Evolutionary conservation across 2,329 filamentous ascomycete genomes (phyloP).

Genomic region (Pseudocercospora crystallina): DNA sequence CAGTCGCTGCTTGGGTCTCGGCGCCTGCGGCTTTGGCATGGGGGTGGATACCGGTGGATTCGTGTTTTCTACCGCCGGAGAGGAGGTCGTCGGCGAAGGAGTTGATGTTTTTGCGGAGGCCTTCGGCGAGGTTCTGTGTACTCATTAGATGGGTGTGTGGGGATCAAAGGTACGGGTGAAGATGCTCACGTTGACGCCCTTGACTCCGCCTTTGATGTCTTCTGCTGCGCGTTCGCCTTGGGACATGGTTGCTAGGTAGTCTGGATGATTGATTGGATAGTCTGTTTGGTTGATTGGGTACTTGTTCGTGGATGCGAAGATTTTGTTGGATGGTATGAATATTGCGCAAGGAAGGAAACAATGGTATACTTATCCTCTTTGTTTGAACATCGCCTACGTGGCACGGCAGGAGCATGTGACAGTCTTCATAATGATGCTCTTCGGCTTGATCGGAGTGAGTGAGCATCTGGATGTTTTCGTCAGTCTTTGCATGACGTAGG

Average conservation of each 20-base stretch:
- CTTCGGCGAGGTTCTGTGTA: conserved; percentile 26
- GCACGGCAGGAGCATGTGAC: no score
- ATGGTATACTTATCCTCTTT: no score
- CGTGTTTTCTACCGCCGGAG: conserved; percentile 18
- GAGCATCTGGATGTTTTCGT: no score
- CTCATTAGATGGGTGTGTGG: not conserved
- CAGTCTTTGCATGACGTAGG: no score
- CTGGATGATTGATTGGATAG: not conserved
- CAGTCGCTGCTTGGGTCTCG: not conserved
- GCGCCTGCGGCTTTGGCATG: conserved; percentile 24
- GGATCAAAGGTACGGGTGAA: not conserved
- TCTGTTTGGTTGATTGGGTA: conserved; percentile 10
- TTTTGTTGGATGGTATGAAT: not conserved
- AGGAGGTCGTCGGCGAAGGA: conserved; percentile 29
- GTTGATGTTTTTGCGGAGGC: conserved; percentile 32
- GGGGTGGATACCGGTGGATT: conserved; percentile 17
- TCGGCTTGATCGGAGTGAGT: no score
- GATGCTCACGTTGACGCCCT: conserved; percentile 21
- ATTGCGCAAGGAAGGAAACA: not conserved
- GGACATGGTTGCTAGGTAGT: conserved; percentile 15
- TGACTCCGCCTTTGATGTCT: conserved; percentile 28
- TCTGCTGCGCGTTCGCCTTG: conserved; percentile 29
- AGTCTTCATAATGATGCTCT: no score
- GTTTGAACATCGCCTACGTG: no score
- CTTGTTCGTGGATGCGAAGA: conserved; percentile 4